phyloP scores from a whole-genome alignment of 2,329 filamentous ascomycete species.

The Colletotrichum phormii region DNA sequence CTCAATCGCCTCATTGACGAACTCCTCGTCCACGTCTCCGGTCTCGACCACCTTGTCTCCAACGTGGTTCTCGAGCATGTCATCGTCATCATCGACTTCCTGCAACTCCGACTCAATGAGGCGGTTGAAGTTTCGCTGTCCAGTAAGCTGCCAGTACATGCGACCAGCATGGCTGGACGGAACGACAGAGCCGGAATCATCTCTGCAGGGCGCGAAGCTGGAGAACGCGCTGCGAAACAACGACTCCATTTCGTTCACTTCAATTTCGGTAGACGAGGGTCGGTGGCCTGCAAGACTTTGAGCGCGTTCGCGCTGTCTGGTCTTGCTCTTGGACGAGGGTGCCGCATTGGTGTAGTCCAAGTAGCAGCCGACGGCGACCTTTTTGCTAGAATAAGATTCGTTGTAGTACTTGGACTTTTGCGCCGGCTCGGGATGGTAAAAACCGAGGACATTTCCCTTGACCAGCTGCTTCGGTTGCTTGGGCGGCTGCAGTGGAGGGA shows the following conservation, averaged over 20 bases:
- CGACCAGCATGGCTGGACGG: constrained; percentile 75
- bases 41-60: constrained; percentile 43
- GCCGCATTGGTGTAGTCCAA: constrained; percentile 76
- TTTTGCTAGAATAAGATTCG: constrained; percentile 75
- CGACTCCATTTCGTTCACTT: constrained; percentile 77
- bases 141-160: constrained; percentile 82
- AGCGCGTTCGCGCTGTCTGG: constrained; percentile 78
- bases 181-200: constrained; percentile 78
- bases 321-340: constrained; percentile 64
- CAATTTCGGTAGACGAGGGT: constrained; percentile 65
- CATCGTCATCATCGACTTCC: constrained; percentile 52
- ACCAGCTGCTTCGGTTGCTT: constrained; percentile 77
- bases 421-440: constrained; percentile 65
- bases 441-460: constrained; percentile 68
- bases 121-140: constrained; percentile 73
- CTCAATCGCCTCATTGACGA: constrained; percentile 66
- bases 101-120: constrained; percentile 67
- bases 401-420: constrained; percentile 66
- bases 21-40: constrained; percentile 58
- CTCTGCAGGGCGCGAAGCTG: constrained; percentile 81
- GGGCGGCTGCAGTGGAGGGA: constrained; percentile 76
- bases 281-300: constrained; percentile 74
- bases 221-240: constrained; percentile 83
- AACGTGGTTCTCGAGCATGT: constrained; percentile 46
- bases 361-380: constrained; percentile 75